Evolutionary conservation across 2,329 filamentous ascomycete species (phyloP).

Genomic region (Diplodia scrobiculata): DNA sequence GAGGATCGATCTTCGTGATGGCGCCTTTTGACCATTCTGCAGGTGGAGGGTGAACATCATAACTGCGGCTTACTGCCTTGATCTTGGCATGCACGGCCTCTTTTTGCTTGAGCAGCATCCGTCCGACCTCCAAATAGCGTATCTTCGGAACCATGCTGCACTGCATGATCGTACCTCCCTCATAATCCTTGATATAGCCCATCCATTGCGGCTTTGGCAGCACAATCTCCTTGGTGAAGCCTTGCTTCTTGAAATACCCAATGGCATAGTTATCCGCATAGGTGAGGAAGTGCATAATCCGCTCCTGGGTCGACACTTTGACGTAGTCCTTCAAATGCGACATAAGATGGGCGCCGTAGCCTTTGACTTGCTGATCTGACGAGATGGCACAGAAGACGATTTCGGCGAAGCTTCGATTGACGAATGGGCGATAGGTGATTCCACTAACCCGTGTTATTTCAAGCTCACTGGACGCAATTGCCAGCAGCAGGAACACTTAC

Average conservation of each 20-base stretch:
- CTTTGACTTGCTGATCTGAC: slow-evolving; percentile 97
- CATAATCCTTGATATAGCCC: slow-evolving; percentile 99
- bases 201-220: slow-evolving; percentile 91
- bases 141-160: slow-evolving; percentile 95
- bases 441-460: slow-evolving; percentile 60
- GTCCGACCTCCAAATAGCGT: slow-evolving; percentile 86
- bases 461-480: neutral
- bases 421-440: slow-evolving; percentile 95
- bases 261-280: slow-evolving; percentile 99
- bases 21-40: slow-evolving; percentile 72
- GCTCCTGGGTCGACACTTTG: slow-evolving; percentile 78
- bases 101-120: slow-evolving; percentile 97
- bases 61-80: slow-evolving; percentile 82
- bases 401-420: slow-evolving; percentile 88
- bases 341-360: slow-evolving; percentile 97
- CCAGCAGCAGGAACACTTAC: slow-evolving; percentile 41
- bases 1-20: slow-evolving; percentile 72
- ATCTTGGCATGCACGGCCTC: slow-evolving; percentile 95
- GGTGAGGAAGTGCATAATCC: slow-evolving; percentile 95
- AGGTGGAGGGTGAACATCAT: slow-evolving; percentile 82
- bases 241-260: slow-evolving; percentile 98
- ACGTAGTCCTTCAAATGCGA: slow-evolving; percentile 97
- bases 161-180: slow-evolving; percentile 99
- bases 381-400: slow-evolving; percentile 99
- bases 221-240: slow-evolving; percentile 97